Evolutionary conservation across 2,329 filamentous ascomycete species (phyloP).

Genomic region (Diaporthe eres): DNA sequence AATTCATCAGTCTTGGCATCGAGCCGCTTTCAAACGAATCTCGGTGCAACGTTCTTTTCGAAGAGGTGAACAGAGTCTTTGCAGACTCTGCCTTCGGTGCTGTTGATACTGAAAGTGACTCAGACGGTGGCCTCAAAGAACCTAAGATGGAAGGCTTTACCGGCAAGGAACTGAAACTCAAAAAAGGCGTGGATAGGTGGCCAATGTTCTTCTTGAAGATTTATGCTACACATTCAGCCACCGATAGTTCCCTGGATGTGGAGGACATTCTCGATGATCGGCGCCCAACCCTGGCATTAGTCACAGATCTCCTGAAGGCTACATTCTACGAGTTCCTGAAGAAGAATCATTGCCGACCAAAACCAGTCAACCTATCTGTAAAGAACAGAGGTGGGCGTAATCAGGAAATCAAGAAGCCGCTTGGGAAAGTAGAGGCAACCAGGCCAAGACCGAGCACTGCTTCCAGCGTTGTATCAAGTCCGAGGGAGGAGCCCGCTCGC

Average conservation of each 20-base stretch:
- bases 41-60: slow-evolving; percentile 77
- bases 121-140: slow-evolving; percentile 52
- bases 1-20: slow-evolving; percentile 87
- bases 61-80: slow-evolving; percentile 85
- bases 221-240: slow-evolving; percentile 45
- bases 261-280: slow-evolving; percentile 62
- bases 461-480: not conserved
- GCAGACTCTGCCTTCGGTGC: slow-evolving; percentile 81
- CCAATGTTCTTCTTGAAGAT: slow-evolving; percentile 91
- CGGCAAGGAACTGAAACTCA: slow-evolving; percentile 65
- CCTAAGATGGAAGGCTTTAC: slow-evolving; percentile 63
- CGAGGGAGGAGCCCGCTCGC: slow-evolving; percentile 18
- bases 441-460: not conserved
- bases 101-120: slow-evolving; percentile 61
- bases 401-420: not conserved
- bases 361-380: slow-evolving; percentile 10
- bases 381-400: not conserved
- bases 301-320: slow-evolving; percentile 76
- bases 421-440: not conserved
- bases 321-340: slow-evolving; percentile 82
- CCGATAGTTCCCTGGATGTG: slow-evolving; percentile 44
- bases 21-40: slow-evolving; percentile 71
- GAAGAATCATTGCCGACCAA: slow-evolving; percentile 77
- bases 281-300: slow-evolving; percentile 64
- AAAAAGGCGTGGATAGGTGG: slow-evolving; percentile 83